These are phyloP conservation scores for Pyrenopolyporus hunteri DNA, from an alignment of 495 filamentous ascomycete species.

Conservation along the genomic window DNA sequence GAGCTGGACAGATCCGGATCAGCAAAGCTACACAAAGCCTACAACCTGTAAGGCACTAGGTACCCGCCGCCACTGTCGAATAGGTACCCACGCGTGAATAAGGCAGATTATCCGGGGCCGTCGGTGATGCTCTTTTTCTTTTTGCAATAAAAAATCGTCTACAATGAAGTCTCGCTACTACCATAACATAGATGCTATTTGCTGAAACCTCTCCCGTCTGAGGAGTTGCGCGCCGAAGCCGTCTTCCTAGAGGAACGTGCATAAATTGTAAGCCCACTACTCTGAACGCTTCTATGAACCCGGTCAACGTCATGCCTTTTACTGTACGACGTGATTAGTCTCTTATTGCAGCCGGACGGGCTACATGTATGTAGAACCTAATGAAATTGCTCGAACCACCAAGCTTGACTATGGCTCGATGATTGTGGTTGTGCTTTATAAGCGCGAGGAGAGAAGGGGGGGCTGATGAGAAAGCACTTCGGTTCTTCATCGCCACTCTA, in stretches of 20 bases:
- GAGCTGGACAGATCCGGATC: conserved; percentile 34
- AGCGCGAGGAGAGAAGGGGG: neutral
- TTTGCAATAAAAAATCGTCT: neutral
- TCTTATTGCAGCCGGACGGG: conserved; percentile 9
- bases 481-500: neutral
- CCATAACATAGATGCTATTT: neutral
- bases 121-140: neutral
- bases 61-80: neutral
- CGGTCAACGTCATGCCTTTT: conserved; percentile 5
- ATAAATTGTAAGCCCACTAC: neutral
- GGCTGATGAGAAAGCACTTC: neutral
- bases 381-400: conserved; percentile 12
- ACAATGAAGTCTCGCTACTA: neutral
- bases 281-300: neutral
- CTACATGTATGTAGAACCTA: neutral
- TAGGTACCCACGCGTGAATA: conserved; percentile 1
- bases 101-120: conserved; percentile 16
- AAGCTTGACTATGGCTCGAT: conserved; percentile 1
- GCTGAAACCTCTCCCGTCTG: neutral
- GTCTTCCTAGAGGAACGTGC: neutral
- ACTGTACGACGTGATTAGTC: conserved; percentile 26
- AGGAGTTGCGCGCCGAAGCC: neutral
- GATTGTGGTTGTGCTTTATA: neutral
- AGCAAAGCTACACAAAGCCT: conserved; percentile 14
- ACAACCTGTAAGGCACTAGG: conserved; percentile 15